Evolutionary conservation across 257 asterid genomes (phyloP), one percentile per base, ranked within the genome.

Genomic region (Solanum commersonii): DNA sequence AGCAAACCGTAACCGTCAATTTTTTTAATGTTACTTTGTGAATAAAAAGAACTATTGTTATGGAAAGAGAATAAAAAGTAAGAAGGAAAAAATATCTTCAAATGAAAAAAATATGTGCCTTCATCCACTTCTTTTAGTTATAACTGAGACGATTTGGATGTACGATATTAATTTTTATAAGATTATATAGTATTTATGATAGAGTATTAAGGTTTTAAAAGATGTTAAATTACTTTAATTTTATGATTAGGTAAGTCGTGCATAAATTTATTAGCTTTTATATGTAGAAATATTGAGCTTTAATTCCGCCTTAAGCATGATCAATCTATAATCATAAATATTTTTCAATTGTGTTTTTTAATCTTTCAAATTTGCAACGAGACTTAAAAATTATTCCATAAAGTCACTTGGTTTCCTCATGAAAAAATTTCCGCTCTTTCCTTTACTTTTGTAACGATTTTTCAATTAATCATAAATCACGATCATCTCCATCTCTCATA

Each of bases 401-500:
- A 0, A 2, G 10, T 56, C 4, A 4, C 2, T 56, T 56, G 4
- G 65, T 56, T 18, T 56, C 10, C 10, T 56, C 65, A 2, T 56
- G 65, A 56, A 56, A 56, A 1, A 1, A 0, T 6, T 56, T 56
- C 0, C 4, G 2, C 10, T 68, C 16, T 65, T 29, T 31, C 23
- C 20, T 29, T 70, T 29, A 14, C 0, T 70, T 31, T 29, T 29
- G 1, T 8, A 7, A 1, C 6, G 3, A 6, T 1, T 70, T 70
- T 70, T 29, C 3, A 71, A 71, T 4, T 70, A 29, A 13, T 27
- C 8, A 1, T 5, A 65, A n/a, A 10, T 65, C 37, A 8, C 1
- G 0, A 27, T 3, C 2, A 15, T 5, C 9, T 65, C 6, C 0
- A 4, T 65, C 16, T n/a, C 15, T 10, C 7, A 0, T 3, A 13